A percentile compares a stretch with the other conserved stretches of the same genome.
Conservation (phyloP, 2,329 filamentous ascomycete species). For the Cladosporium colombiae region DNA sequence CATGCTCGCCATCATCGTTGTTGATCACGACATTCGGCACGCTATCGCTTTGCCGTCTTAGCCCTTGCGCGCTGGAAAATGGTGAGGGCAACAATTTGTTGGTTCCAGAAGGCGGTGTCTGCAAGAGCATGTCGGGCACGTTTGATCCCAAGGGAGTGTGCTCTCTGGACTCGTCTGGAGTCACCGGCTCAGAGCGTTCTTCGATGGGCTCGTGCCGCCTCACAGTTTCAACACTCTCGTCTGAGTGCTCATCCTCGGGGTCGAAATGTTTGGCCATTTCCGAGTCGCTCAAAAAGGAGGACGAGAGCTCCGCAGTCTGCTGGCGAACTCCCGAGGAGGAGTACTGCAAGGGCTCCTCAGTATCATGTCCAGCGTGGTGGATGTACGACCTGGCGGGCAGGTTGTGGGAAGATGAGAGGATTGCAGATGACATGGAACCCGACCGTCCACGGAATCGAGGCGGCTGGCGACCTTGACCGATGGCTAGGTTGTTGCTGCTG, state of each 20-base stretch:
- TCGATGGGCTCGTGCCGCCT: constrained; percentile 33
- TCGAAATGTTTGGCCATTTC: constrained; percentile 25
- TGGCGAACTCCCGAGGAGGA: constrained; percentile 42
- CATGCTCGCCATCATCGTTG: constrained; percentile 28
- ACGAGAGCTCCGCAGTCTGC: constrained; percentile 41
- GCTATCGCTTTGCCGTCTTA: constrained; percentile 12
- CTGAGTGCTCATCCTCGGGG: constrained; percentile 15
- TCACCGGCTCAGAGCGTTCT: constrained; percentile 38
- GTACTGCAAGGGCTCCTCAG: constrained; percentile 42
- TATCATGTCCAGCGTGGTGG: constrained; percentile 32
- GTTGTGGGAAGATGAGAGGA: constrained; percentile 34
- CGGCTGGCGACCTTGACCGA: constrained; percentile 16
- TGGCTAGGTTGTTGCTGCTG: constrained; percentile 14
- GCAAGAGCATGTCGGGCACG: constrained; percentile 18
- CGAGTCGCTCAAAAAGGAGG: constrained; percentile 40
- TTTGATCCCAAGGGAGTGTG: constrained; percentile 13
- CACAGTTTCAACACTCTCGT: constrained; percentile 21
- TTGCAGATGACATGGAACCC: constrained; percentile 23
- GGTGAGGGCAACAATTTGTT: constrained; percentile 8
- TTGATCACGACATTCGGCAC: constrained; percentile 35
- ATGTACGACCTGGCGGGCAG: constrained; percentile 40
- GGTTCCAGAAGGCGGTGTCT: background rate
- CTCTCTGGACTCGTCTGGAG: constrained; percentile 28
- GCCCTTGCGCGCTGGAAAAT: constrained; percentile 1
- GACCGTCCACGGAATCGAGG: constrained; percentile 23